Percentiles rank a stretch among this genome's conserved stretches.
phyloP scores from a whole-genome alignment of 2,329 filamentous ascomycete genomes.

The Cercospora canescens region DNA sequence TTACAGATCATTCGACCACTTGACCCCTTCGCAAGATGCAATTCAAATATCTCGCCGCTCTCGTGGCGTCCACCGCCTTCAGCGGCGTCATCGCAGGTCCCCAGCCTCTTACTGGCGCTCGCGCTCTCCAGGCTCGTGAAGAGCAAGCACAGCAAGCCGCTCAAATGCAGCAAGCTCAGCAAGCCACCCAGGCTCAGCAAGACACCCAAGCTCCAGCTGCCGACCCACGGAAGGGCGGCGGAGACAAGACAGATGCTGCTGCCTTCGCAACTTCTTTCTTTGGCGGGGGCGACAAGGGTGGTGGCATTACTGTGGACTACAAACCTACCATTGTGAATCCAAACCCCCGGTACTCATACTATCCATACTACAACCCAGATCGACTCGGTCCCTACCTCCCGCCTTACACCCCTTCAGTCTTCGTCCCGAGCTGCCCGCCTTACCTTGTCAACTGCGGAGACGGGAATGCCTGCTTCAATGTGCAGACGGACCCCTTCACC shows the following conservation, averaged over 20 bases:
- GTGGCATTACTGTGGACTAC: too few species aligned
- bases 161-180: not conserved
- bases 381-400: not conserved
- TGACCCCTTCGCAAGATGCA: constrained; percentile 1
- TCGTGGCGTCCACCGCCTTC: constrained; percentile 6
- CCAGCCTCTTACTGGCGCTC: not conserved
- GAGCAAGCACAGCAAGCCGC: not conserved
- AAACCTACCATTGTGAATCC: too few species aligned
- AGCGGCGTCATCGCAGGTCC: not conserved
- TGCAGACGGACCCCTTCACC: not conserved
- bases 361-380: not conserved
- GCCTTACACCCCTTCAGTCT: too few species aligned
- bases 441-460: too few species aligned
- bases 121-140: not conserved
- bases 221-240: too few species aligned
- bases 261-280: too few species aligned
- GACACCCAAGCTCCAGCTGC: not conserved
- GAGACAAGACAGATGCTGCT: too few species aligned
- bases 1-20: not conserved
- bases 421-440: too few species aligned
- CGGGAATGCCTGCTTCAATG: too few species aligned
- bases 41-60: constrained; percentile 10
- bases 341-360: too few species aligned
- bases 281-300: too few species aligned
- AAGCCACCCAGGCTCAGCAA: not conserved